Evolutionary conservation across 2,329 filamentous ascomycete species (phyloP), one percentile per base, ranked within the genome.

Genomic region (Xylariaceae sp.): DNA sequence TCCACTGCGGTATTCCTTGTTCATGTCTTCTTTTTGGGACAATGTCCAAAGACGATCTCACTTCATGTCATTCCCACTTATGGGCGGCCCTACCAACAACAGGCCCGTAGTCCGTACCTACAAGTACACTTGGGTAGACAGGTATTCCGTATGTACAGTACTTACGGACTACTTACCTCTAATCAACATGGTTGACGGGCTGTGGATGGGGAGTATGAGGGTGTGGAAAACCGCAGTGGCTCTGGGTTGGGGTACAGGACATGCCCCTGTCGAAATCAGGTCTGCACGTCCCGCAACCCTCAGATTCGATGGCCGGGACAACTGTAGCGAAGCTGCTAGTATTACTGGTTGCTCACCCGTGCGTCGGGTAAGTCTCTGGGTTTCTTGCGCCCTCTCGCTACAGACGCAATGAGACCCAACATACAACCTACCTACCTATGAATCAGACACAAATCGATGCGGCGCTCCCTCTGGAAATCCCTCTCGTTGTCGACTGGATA

Each of bases 221-320:
- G 49, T 44, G 60, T 42, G 42, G 51, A 58, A 39, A 55, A 60
- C 49, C 42, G 13, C 48, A 55, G 49, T 54, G 49, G 55, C 54
- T 55, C 60, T 60, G 57, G 60, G 60, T 62, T 62, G 60, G 60
- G 60, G 60, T 62, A 62, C 35, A 45, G 23, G 44, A 39, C 11
- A n/a, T 34, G 57, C 57, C 57, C 60, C 60, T 60, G 51, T 47
- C 54, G 55, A 30, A 30, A 30, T 30, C 23, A 30, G 23, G 23
- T 30, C 23, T 30, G 23, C 23, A 30, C 23, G 23, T 30, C 5
- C 23, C 23, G 23, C 23, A 30, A 30, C 8, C 37, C 37, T 42
- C 37, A 10, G 8, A 10, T 9, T 42, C 11, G 37, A 42, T 42
- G 9, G 8, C 37, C 37, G 11, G 37, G 37, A 42, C 9, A 42